Percentiles rank a stretch among this genome's conserved stretches.
These are phyloP conservation scores for Eucalyptus erythrocorys DNA, from an alignment of 345 rosid species.

Conservation along the genomic window DNA sequence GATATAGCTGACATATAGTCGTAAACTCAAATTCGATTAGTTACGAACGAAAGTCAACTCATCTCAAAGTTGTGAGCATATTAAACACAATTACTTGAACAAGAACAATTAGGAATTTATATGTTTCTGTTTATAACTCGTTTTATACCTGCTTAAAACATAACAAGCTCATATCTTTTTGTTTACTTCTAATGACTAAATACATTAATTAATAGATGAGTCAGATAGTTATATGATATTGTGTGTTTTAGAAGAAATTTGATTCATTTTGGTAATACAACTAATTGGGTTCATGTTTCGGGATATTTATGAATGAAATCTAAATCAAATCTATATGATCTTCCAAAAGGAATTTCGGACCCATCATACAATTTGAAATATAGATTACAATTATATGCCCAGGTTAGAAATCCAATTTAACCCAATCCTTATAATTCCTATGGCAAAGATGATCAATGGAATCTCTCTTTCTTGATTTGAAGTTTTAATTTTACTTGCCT, in stretches of 20 bases:
- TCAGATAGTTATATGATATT: neutral
- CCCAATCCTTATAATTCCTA: no score
- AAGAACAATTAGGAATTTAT: neutral
- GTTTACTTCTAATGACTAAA: neutral
- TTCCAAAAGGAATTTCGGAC: neutral
- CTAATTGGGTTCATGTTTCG: neutral
- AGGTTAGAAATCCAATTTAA: neutral
- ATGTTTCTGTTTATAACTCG: neutral
- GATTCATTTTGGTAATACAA: neutral
- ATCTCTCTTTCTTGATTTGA: no score
- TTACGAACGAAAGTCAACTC: no score
- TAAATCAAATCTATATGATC: neutral
- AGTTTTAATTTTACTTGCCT: neutral
- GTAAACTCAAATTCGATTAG: no score
- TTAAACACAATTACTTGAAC: no score
- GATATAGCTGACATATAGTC: no score
- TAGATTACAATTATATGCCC: neutral
- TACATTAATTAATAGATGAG: neutral
- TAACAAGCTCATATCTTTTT: neutral
- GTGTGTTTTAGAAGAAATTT: neutral
- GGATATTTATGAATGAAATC: neutral
- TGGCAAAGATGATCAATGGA: no score
- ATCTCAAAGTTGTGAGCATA: no score
- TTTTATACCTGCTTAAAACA: neutral
- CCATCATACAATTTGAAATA: neutral